These are phyloP conservation scores for Lactifluus volemus DNA, from an alignment of 768 basidiomycete species.

Conservation along the genomic window DNA sequence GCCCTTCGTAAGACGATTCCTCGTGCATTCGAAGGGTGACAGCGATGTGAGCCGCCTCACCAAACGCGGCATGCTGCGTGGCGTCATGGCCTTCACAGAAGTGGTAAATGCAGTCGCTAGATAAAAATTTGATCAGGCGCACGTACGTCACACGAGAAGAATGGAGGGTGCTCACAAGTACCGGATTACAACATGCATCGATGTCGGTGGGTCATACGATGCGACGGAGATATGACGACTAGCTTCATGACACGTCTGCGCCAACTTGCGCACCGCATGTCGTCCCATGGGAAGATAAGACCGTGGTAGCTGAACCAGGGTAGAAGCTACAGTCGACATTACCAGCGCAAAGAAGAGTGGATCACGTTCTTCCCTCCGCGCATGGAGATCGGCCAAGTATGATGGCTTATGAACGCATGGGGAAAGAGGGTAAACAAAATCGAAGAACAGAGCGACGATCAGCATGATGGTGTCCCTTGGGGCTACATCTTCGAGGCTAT, in stretches of 20 bases:
- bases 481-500: slow-evolving; percentile 73
- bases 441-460: slow-evolving; percentile 85
- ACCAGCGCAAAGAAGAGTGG: slow-evolving; percentile 88
- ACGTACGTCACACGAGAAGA: slow-evolving; percentile 4
- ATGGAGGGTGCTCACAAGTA: slow-evolving; percentile 58
- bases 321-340: slow-evolving; percentile 82
- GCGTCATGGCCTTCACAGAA: slow-evolving; percentile 85
- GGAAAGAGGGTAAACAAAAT: slow-evolving; percentile 87
- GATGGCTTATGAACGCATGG: slow-evolving; percentile 88
- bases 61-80: slow-evolving; percentile 81
- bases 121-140: slow-evolving; percentile 7
- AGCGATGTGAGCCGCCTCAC: slow-evolving; percentile 78
- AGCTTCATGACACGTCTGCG: slow-evolving; percentile 75
- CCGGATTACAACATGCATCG: slow-evolving; percentile 78
- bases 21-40: slow-evolving; percentile 80
- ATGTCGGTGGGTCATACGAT: slow-evolving; percentile 76
- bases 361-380: slow-evolving; percentile 73
- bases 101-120: slow-evolving; percentile 75
- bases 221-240: slow-evolving; percentile 73
- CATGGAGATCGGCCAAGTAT: slow-evolving; percentile 83
- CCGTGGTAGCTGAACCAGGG: slow-evolving; percentile 80
- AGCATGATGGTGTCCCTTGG: slow-evolving; percentile 73
- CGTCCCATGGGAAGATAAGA: slow-evolving; percentile 86
- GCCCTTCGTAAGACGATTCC: slow-evolving; percentile 70
- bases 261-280: slow-evolving; percentile 74